Evolutionary conservation across 208 protist genomes (phyloP), one percentile per base, ranked within the genome.

Genomic region (Leishmania tropica): DNA sequence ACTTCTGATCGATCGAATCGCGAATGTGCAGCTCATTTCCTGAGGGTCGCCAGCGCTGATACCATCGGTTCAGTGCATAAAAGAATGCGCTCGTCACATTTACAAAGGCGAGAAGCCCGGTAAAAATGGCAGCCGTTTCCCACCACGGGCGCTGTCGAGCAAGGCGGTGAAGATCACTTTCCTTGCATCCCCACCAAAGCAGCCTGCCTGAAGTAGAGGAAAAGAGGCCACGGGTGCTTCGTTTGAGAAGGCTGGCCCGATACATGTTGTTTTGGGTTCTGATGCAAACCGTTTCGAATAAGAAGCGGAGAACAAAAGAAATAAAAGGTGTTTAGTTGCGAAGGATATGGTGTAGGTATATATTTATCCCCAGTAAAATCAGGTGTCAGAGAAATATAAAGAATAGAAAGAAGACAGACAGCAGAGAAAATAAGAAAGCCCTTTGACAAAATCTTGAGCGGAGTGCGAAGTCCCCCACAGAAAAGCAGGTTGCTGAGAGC

Each of bases 71-170:
- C 1, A 91, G 78, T 78, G 87, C 84, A 72, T 96, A 96, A 62
- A 88, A 90, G 15, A 75, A 83, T 11, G 89, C 53, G 75, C 90
- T 94, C 2, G 85, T 84, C 4, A 90, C 76, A 53, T 96, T 93
- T 54, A 96, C 90, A 75, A 96, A 94, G 58, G 92, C 83, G 8
- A 96, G 78, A 67, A 96, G 80, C 28, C 92, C 93, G 11, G 51
- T 87, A 77, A 94, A 87, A 76, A 96, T 92, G 0, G 90, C 92
- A 7, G 88, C 85, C 42, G 87, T 95, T 74, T 95, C 87, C 93
- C 95, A 97, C 95, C 95, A 96, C n/a, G 93, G 95, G 21, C 88
- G 87, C 77, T 93, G 83, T n/a, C 93, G 86, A 19, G 95, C 90
- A 15, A 95, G 53, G 24, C 95, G 90, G 81, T 97, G 93, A 28